A percentile compares a stretch with the other conserved stretches of the same genome.
phyloP scores from a whole-genome alignment of 306 rosid genomes.

The Canavalia gladiata region DNA sequence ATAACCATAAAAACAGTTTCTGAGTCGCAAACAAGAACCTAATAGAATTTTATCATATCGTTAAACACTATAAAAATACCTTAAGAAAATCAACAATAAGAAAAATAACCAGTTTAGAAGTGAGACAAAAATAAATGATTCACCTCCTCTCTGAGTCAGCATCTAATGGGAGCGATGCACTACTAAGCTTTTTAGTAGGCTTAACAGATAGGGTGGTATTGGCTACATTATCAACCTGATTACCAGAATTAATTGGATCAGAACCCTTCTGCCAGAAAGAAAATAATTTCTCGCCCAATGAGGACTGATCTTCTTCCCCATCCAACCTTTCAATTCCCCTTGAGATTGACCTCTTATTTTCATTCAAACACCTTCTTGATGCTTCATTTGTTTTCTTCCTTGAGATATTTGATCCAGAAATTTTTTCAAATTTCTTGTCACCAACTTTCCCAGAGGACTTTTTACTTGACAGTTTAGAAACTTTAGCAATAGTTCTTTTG shows the following conservation, averaged over 20 bases:
- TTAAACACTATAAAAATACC: background rate
- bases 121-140: conserved; percentile 33
- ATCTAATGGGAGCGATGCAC: conserved; percentile 59
- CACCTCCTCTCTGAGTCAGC: conserved; percentile 80
- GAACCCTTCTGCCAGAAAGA: conserved; percentile 45
- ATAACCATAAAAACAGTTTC: conserved; percentile 34
- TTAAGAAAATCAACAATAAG: background rate
- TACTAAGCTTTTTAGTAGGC: conserved; percentile 49
- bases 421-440: conserved; percentile 48
- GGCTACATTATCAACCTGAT: conserved; percentile 56
- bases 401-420: conserved; percentile 53
- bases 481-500: conserved; percentile 50
- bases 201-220: conserved; percentile 45
- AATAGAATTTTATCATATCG: conserved; percentile 19
- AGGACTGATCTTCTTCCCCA: conserved; percentile 47
- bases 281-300: conserved; percentile 59
- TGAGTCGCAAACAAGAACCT: conserved; percentile 39
- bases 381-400: conserved; percentile 58
- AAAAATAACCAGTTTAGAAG: conserved; percentile 35
- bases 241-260: conserved; percentile 49
- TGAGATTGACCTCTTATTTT: conserved; percentile 47
- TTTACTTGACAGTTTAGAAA: conserved; percentile 52
- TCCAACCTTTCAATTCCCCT: conserved; percentile 52
- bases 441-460: conserved; percentile 49
- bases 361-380: conserved; percentile 51